Base-by-base conservation (phyloP, 495 filamentous ascomycete genomes). In the Aspergillus panamensis region DNA sequence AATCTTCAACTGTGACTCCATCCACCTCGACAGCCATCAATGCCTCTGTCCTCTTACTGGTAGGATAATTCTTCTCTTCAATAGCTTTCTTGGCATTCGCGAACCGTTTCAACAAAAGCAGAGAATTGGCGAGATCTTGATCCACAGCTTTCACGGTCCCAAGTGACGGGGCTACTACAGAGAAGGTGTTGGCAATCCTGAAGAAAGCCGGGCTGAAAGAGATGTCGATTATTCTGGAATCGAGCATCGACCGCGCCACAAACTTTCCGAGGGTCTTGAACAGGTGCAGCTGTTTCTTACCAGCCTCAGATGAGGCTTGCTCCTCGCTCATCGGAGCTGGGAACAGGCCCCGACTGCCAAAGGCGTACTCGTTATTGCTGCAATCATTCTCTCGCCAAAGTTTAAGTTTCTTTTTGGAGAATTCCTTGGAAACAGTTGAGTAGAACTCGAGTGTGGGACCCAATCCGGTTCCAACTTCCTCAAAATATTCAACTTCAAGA, bases 401-500 rank as follows among this genome's bases (percentile, higher is more conserved):
- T 77, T 91, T 96, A 50, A 96, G 82, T 67, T 94, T 96, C 77
- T 92, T 96, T 77, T 92, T 96, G 1, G 91, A 93, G 65, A 97
- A 97, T 67, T 97, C 94, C 70, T 91, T 96, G 0, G 95, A 97
- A 2, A 97, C 93, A 1, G 91, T 96, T 2, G 95, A 96, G 73
- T 97, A 99, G 72, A 99, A 99, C 69, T 99, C 95, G 19, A 99
- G 81, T 8, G 95, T 99, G 14, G 95, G 95, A 0, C 95, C 95
- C 43, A 99, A 79, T 39, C 95, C 95, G 42, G 95, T 97, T 48
- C 95, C 95, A 42, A 97, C 95, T 74, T 99, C 95, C 61, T 97
- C 94, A 64, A 97, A 99, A 65, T 99, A 99, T 66, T 99, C 95
- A 17, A 99, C 92, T 66, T 99, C 95, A 2, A 99, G 78, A 47